Evolutionary conservation across 2,329 filamentous ascomycete species (phyloP).

Genomic region (Fusarium humuli): DNA sequence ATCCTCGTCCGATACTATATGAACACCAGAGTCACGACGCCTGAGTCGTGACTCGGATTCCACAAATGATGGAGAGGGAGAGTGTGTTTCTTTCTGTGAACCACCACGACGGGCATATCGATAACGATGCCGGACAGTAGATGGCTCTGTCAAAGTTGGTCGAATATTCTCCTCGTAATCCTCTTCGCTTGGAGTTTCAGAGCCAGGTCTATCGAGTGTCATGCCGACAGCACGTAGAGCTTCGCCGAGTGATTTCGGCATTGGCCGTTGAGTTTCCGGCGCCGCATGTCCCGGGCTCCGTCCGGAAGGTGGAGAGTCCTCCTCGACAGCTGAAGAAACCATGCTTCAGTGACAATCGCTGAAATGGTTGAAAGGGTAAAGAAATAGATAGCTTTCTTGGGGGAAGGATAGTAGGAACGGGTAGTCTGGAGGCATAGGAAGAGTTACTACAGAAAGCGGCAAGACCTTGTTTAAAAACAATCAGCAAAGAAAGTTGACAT

Average conservation of each 20-base stretch:
- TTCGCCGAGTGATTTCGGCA: conserved; percentile 45
- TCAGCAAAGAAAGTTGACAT: conserved; percentile 1
- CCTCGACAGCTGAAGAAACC: conserved; percentile 16
- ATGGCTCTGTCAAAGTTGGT: conserved; percentile 41
- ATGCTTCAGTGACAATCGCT: conserved; percentile 7
- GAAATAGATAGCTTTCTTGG: too few species aligned
- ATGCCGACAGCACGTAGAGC: conserved; percentile 46
- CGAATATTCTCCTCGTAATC: conserved; percentile 57
- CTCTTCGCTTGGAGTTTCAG: conserved; percentile 59
- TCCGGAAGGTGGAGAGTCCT: conserved; percentile 19
- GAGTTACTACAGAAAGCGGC: not conserved
- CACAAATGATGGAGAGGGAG: conserved; percentile 25
- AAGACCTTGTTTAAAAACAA: conserved; percentile 26
- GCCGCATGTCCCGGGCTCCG: conserved; percentile 17
- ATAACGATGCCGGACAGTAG: conserved; percentile 34
- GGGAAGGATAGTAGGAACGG: not conserved
- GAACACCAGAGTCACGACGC: conserved; percentile 42
- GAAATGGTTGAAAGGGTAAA: not conserved
- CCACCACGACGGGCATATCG: conserved; percentile 20
- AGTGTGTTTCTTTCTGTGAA: conserved; percentile 4
- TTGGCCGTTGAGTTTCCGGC: conserved; percentile 23
- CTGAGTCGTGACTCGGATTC: conserved; percentile 29
- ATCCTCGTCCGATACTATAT: conserved; percentile 48
- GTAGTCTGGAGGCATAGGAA: not conserved
- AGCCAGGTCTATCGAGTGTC: conserved; percentile 43